A percentile compares a stretch with the other conserved stretches of the same genome.
These are phyloP conservation scores for Colletotrichum agaves DNA, from an alignment of 2,329 filamentous ascomycete genomes.

Conservation along the genomic window DNA sequence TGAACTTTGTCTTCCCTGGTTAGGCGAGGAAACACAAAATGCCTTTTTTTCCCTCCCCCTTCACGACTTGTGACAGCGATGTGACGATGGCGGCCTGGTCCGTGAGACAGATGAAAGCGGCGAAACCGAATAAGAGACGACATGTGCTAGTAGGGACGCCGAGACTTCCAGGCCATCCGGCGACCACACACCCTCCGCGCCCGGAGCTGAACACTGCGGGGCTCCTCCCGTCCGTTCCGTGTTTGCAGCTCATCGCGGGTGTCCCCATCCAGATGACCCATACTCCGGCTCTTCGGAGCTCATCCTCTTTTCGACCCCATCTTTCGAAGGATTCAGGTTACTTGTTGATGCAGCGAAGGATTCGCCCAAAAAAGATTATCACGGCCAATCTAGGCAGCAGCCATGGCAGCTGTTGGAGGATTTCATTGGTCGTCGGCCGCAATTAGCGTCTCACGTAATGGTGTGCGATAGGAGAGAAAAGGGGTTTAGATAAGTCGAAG, in stretches of 20 bases:
- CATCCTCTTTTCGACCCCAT: too few relatives aligned
- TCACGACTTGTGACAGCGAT: conserved; percentile 19
- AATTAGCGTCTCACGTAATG: conserved; percentile 19
- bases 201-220: background rate
- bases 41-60: background rate
- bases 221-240: too few relatives aligned
- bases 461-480: background rate
- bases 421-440: conserved; percentile 1
- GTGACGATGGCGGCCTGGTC: conserved; percentile 23
- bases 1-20: background rate
- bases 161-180: background rate
- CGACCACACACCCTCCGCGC: background rate
- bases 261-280: too few relatives aligned
- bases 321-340: too few relatives aligned
- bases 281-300: too few relatives aligned
- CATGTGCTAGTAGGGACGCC: conserved; percentile 9
- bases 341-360: background rate
- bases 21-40: conserved; percentile 21
- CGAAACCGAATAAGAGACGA: conserved; percentile 32
- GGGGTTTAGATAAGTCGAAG: background rate
- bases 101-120: conserved; percentile 6
- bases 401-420: too few relatives aligned
- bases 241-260: background rate
- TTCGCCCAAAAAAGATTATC: background rate
- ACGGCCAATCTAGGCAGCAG: background rate